These are phyloP conservation scores for Echria macrotheca DNA, from an alignment of 495 filamentous ascomycete species.

Conservation along the genomic window DNA sequence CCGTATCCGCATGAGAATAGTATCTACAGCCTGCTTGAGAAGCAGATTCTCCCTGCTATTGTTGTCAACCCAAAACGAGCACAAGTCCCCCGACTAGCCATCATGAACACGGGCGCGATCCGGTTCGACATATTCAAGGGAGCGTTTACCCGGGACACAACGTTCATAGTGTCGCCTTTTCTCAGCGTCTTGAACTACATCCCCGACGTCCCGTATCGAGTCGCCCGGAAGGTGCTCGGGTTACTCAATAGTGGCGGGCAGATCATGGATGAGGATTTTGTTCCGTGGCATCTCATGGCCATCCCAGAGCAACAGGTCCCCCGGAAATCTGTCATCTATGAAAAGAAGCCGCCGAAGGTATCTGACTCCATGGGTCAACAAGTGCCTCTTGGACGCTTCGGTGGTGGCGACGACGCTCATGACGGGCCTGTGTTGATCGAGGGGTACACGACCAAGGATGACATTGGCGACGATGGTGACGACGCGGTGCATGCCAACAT, in stretches of 20 bases:
- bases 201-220: slow-evolving; percentile 68
- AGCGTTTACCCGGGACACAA: slow-evolving; percentile 76
- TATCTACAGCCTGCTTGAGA: slow-evolving; percentile 76
- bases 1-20: slow-evolving; percentile 64
- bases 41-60: slow-evolving; percentile 62
- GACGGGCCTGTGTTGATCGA: slow-evolving; percentile 47
- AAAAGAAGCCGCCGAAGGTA: neutral
- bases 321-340: slow-evolving; percentile 23
- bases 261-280: slow-evolving; percentile 42
- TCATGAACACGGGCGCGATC: slow-evolving; percentile 84
- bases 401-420: slow-evolving; percentile 1
- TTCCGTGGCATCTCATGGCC: slow-evolving; percentile 24
- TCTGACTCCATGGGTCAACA: neutral
- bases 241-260: slow-evolving; percentile 68
- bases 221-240: slow-evolving; percentile 62
- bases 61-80: slow-evolving; percentile 36
- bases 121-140: slow-evolving; percentile 96
- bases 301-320: slow-evolving; percentile 36
- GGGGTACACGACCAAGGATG: slow-evolving; percentile 88
- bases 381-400: neutral
- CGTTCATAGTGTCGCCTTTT: slow-evolving; percentile 85
- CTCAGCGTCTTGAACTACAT: slow-evolving; percentile 73
- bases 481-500: slow-evolving; percentile 79
- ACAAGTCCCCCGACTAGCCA: slow-evolving; percentile 55
- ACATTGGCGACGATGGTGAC: slow-evolving; percentile 79